Base-by-base conservation (phyloP, 148 eudicot genomes). In the Camellia japonica region DNA sequence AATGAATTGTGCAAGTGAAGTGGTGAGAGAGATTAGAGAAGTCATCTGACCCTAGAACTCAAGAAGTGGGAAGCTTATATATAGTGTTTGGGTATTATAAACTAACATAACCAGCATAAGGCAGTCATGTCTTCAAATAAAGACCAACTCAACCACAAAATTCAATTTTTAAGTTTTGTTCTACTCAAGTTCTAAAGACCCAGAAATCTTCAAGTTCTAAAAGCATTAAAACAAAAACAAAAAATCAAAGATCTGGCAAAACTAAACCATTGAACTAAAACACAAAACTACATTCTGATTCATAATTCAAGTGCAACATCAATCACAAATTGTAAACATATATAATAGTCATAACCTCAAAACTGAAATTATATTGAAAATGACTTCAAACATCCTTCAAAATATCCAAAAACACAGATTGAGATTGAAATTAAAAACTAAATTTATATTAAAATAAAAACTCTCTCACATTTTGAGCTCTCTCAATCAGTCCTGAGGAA, bases 281-380 rank as follows among this genome's bases (percentile, higher is more conserved):
- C 12, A 30, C 41, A 6, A 30, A 65, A 65, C 69, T 65, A 65
- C 1, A 20, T 9, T 65, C 69, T 11, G 43, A 65, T 8, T 65
- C 16, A 49, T 8, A 55, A 47, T 49, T 20, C 73, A 44, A 46
- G 54, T 5, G 5, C 13, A 5, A 4, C 6, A 44, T 15, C 73
- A 44, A 58, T 58, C 4, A 15, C 61, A 58, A 13, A 58, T 47
- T 70, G 3, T 3, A 2, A 12, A 19, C 56, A 38, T 18, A 49
- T 11, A 42, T 15, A 51, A 61, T 18, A 18, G 23, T 16, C 65
- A 16, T 16, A 51, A 70, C 3, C 59, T 49, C 59, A 73, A 55
- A 73, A 54, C 76, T 52, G 76, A 54, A 54, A 52, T 51, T 72
- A 20, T 20, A 52, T 72, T 15, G 43, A 61, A 60, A 75, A 75